Percentiles rank a stretch among this genome's conserved stretches.
Conservation (phyloP, 2,329 filamentous ascomycete species). For the Plenodomus lindquistii region DNA sequence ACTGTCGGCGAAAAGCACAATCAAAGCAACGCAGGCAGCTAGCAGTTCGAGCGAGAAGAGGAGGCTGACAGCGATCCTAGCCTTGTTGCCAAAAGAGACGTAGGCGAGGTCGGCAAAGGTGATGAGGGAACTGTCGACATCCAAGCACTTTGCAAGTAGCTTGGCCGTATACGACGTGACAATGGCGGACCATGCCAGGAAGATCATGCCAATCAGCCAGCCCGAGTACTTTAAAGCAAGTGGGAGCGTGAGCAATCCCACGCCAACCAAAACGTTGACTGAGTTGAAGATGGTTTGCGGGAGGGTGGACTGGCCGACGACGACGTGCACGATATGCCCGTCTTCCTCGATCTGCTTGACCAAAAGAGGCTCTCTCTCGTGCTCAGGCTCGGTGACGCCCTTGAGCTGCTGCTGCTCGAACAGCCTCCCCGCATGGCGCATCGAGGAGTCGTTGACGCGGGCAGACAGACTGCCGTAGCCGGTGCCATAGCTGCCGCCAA, state of each 20-base stretch:
- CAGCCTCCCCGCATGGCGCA: conserved; percentile 58
- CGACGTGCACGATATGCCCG: conserved; percentile 80
- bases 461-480: conserved; percentile 64
- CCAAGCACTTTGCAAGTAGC: conserved; percentile 83
- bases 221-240: conserved; percentile 85
- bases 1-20: conserved; percentile 95
- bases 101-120: conserved; percentile 95
- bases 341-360: conserved; percentile 84
- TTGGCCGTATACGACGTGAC: conserved; percentile 86
- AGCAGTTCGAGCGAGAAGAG: conserved; percentile 87
- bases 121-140: conserved; percentile 81
- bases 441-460: conserved; percentile 59
- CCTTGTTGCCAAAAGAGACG: conserved; percentile 82
- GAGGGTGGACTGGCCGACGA: conserved; percentile 92
- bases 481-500: conserved; percentile 72
- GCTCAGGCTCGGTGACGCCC: conserved; percentile 48
- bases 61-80: conserved; percentile 78
- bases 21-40: conserved; percentile 83
- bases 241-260: conserved; percentile 86
- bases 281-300: conserved; percentile 97
- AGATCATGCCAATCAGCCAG: conserved; percentile 79
- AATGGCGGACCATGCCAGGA: conserved; percentile 73
- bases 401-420: conserved; percentile 54
- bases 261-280: conserved; percentile 88
- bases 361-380: conserved; percentile 70